Conservation (phyloP, 2,329 filamentous ascomycete species). For the Neofusicoccum parvum region DNA sequence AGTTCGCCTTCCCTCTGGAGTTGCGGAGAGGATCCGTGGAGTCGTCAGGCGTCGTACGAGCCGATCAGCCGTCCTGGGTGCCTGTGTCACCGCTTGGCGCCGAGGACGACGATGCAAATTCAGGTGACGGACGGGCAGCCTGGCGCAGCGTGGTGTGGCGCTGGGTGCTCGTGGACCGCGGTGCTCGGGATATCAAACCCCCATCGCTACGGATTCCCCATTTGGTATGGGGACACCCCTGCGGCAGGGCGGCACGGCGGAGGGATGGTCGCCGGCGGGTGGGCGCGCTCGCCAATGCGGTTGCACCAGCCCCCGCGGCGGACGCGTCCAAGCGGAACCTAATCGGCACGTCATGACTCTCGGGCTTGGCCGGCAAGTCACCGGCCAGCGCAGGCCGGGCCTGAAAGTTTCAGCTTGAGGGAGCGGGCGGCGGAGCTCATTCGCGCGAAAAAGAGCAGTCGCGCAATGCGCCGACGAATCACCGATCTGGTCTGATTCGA, state of each 20-base stretch:
- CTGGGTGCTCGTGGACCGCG: no score
- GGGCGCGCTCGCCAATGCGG: no score
- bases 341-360: slow-evolving; percentile 8
- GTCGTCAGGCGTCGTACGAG: neutral
- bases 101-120: neutral
- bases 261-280: no score
- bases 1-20: neutral
- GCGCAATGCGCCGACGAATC: neutral
- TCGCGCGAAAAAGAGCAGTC: neutral
- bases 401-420: slow-evolving; percentile 1
- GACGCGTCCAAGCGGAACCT: neutral
- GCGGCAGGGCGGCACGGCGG: neutral
- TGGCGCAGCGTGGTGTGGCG: neutral
- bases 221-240: neutral
- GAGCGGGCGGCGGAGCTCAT: neutral
- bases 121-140: neutral
- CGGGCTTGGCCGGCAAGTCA: neutral
- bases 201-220: neutral
- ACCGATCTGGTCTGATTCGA: neutral
- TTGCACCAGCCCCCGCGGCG: neutral
- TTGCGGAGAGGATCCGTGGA: neutral
- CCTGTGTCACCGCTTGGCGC: neutral
- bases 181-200: neutral
- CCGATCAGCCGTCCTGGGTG: neutral
- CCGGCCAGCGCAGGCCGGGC: neutral